Percentiles rank a stretch among this genome's conserved stretches.
Conservation (phyloP, 139 green algal genomes). For the Pleodorina starrii region DNA sequence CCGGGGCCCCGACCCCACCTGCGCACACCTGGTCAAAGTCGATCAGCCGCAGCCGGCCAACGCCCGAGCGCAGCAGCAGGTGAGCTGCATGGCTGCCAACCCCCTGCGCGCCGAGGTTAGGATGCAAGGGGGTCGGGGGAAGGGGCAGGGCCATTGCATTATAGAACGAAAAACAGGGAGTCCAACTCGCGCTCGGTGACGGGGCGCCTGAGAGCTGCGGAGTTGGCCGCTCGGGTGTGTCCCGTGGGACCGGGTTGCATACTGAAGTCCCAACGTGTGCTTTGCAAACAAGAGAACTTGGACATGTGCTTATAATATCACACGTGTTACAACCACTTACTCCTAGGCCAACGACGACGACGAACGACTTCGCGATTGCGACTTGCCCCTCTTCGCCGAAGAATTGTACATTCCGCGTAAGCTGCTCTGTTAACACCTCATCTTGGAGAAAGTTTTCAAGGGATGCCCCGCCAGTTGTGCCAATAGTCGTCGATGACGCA, state of each 20-base stretch:
- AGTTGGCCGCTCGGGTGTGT: too few relatives aligned
- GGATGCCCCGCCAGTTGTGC: neutral
- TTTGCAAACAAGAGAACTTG: too few relatives aligned
- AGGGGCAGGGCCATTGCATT: too few relatives aligned
- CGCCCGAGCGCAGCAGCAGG: conserved; percentile 93
- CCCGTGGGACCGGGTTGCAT: too few relatives aligned
- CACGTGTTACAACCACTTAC: too few relatives aligned
- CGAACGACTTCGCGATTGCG: conserved; percentile 80
- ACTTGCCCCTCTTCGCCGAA: conserved; percentile 87
- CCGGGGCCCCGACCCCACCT: too few relatives aligned
- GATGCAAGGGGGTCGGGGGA: too few relatives aligned
- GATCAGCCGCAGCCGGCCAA: conserved; percentile 92
- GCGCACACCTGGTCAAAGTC: conserved; percentile 99
- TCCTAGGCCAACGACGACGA: conserved; percentile 95
- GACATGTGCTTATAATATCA: too few relatives aligned
- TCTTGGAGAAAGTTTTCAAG: conserved; percentile 69
- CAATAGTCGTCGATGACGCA: neutral
- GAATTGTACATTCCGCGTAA: conserved; percentile 97
- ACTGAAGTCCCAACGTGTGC: too few relatives aligned
- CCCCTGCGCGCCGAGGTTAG: conserved; percentile 78
- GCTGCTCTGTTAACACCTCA: conserved; percentile 88
- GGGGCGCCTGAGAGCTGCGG: too few relatives aligned
- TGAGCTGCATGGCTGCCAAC: conserved; percentile 96
- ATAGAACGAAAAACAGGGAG: too few relatives aligned
- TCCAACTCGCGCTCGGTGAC: too few relatives aligned